Conservation (phyloP, 345 rosid species). For the Moricandia moricandioides region DNA sequence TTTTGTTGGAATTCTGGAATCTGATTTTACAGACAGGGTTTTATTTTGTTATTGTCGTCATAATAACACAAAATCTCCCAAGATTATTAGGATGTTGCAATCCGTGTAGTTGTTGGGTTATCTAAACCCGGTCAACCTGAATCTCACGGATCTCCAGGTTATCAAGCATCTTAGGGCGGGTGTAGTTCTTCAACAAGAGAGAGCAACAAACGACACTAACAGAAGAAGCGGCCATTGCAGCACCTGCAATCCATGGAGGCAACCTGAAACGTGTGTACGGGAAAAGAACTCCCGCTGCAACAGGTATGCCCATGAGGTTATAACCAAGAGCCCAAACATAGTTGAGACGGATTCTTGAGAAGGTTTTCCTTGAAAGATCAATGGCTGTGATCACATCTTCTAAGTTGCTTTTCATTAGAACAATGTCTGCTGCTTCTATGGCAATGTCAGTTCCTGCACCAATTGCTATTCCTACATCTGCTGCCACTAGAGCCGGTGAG, state of each 20-base stretch:
- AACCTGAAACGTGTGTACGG: constrained; percentile 64
- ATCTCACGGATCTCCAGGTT: constrained; percentile 56
- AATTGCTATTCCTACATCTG: constrained; percentile 95
- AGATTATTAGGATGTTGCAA: not conserved
- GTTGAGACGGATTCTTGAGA: constrained; percentile 80
- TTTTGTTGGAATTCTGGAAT: too few species aligned
- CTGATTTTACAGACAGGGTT: too few species aligned
- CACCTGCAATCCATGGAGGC: constrained; percentile 98
- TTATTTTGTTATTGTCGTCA: too few species aligned
- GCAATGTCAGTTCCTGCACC: constrained; percentile 97
- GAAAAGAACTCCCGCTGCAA: constrained; percentile 81
- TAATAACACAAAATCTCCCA: not conserved
- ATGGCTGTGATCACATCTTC: constrained; percentile 95
- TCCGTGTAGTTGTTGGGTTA: not conserved
- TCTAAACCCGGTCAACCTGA: constrained; percentile 43
- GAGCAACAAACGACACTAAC: constrained; percentile 94
- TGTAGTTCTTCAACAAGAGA: constrained; percentile 68
- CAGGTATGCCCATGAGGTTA: constrained; percentile 78
- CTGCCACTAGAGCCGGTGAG: constrained; percentile 88
- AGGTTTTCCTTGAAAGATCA: constrained; percentile 78
- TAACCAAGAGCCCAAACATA: constrained; percentile 93
- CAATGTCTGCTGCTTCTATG: constrained; percentile 94
- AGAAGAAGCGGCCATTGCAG: constrained; percentile 97
- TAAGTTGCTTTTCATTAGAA: constrained; percentile 87
- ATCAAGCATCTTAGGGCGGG: constrained; percentile 63